Evolutionary conservation across 23 red algal species (phyloP), one percentile per base, ranked within the genome.

Genomic region (Pyropia haitanensis): DNA sequence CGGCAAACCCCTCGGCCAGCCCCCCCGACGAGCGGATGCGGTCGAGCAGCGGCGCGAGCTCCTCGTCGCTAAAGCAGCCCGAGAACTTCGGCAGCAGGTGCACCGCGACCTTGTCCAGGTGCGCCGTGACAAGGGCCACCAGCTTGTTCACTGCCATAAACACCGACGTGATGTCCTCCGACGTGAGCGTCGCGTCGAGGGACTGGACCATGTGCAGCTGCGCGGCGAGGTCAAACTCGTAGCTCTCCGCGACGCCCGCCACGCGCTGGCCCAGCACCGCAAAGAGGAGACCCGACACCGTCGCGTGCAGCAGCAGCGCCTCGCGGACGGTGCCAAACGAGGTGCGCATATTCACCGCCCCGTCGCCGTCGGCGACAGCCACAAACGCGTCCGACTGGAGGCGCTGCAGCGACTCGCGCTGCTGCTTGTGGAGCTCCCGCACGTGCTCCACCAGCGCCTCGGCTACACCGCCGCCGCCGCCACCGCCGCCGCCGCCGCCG

Each of bases 91-190:
- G 72, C 18, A 77, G 26, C 16, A 77, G 60, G 63, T 77, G 72
- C 72, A 21, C 61, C 3, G 52, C 72, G 6, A 56, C 72, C 61
- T 77, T 77, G 9, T 77, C 54, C 60, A 77, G 20, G 56, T 77
- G 72, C 33, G 17, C 28, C 61, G 20, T 16, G 27, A 54, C 32
- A 29, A 51, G 31, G 23, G 72, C 72, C 19, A 34, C 39, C 8
- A 77, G 57, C 9, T 52, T 53, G 9, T 32, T 24, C 10, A 77
- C 52, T 14, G 16, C 16, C n/a, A 77, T 12, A 67, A 77, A 77
- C 56, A 77, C 33, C 0, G 52, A 44, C 33, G 60, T 51, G 3
- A 52, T 52, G 30, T 77, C 19, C 23, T 49, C n/a, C 2, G 58
- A 9, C 5, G 18, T 66, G 6, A 66, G 19, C 6, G 63, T 66